Conservation (phyloP, 495 filamentous ascomycete species). For the Talaromyces liani region DNA sequence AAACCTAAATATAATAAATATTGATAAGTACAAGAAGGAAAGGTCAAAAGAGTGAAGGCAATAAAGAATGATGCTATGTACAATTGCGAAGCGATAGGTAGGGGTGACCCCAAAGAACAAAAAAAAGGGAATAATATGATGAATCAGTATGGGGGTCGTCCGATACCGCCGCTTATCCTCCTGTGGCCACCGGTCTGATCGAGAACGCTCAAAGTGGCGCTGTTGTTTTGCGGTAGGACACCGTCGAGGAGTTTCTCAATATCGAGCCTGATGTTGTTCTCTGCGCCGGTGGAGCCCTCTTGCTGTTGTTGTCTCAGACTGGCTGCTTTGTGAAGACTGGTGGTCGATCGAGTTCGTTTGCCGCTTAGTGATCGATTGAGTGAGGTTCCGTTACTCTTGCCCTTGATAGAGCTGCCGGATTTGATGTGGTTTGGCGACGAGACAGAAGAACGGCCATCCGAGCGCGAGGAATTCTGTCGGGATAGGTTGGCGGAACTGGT, state of each 20-base stretch:
- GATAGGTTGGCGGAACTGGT: conserved; percentile 15
- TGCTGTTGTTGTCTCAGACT: conserved; percentile 6
- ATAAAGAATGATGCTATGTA: neutral
- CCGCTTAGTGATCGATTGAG: conserved; percentile 21
- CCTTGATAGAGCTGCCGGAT: conserved; percentile 14
- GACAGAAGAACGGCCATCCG: conserved; percentile 32
- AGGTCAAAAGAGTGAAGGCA: neutral
- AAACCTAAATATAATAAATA: neutral
- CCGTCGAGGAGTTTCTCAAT: conserved; percentile 32
- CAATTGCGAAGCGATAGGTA: neutral
- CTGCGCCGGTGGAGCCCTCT: conserved; percentile 7
- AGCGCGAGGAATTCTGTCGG: conserved; percentile 24
- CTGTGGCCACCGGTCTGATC: conserved; percentile 15
- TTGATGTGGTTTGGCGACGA: conserved; percentile 24
- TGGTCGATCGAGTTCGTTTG: conserved; percentile 32
- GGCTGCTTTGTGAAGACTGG: conserved; percentile 24
- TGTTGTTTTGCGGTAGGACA: conserved; percentile 22
- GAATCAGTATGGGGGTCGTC: conserved; percentile 36
- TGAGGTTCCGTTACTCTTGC: conserved; percentile 10
- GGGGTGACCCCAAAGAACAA: neutral
- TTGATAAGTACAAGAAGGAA: neutral
- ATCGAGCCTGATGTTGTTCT: conserved; percentile 22
- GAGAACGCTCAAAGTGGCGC: neutral
- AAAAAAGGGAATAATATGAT: neutral
- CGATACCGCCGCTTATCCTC: conserved; percentile 26